These are phyloP conservation scores for Beauveria australis DNA, from an alignment of 2,329 filamentous ascomycete genomes.

Conservation along the genomic window DNA sequence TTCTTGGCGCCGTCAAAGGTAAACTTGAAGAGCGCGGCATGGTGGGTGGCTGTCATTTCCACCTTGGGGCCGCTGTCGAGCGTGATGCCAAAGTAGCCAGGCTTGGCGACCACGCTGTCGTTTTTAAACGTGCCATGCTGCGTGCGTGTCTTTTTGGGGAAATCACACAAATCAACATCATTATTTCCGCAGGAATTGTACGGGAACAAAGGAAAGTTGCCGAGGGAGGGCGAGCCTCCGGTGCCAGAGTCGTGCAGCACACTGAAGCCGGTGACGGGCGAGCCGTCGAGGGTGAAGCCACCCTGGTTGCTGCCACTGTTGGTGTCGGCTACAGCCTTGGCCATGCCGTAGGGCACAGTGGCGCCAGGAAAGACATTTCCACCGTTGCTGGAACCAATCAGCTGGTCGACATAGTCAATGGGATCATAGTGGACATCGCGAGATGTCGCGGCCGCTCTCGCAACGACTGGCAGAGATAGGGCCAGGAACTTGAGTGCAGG, in stretches of 20 bases:
- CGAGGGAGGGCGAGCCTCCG: constrained; percentile 52
- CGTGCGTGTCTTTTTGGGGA: constrained; percentile 38
- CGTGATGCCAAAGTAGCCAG: constrained; percentile 58
- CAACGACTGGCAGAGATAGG: background rate
- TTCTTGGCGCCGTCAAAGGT: constrained; percentile 42
- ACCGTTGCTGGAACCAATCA: constrained; percentile 34
- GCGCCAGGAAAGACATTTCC: constrained; percentile 38
- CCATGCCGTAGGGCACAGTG: constrained; percentile 40
- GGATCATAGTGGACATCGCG: constrained; percentile 21
- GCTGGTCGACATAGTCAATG: constrained; percentile 25
- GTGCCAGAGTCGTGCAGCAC: constrained; percentile 52
- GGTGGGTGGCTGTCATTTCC: constrained; percentile 62
- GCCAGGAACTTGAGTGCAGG: background rate
- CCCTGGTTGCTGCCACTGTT: constrained; percentile 45
- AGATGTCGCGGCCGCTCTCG: background rate
- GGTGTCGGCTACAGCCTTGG: constrained; percentile 50
- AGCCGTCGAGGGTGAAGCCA: constrained; percentile 45
- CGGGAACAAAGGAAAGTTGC: constrained; percentile 66
- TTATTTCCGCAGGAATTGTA: constrained; percentile 54
- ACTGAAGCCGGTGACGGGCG: constrained; percentile 45
- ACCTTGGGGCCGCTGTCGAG: constrained; percentile 49
- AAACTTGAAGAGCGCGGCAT: constrained; percentile 58
- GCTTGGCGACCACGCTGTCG: constrained; percentile 45
- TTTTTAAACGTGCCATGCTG: constrained; percentile 37
- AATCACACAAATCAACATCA: constrained; percentile 54